phyloP scores from a whole-genome alignment of 495 filamentous ascomycete genomes.

The Penicillium tannophilum region DNA sequence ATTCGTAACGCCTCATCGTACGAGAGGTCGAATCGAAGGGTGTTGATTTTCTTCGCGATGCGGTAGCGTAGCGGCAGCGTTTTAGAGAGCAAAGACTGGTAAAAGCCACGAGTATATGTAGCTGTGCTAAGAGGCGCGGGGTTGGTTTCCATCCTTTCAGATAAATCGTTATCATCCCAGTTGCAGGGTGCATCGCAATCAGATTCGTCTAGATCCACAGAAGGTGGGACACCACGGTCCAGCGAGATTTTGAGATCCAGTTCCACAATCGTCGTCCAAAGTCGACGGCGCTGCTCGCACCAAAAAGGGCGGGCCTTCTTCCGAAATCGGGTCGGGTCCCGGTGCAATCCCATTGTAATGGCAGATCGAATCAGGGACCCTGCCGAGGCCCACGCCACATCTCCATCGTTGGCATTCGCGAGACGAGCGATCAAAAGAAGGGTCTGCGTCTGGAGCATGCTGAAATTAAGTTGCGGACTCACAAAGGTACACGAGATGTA shows the following conservation, averaged over 20 bases:
- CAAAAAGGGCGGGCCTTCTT: constrained; percentile 44
- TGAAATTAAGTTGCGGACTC: constrained; percentile 52
- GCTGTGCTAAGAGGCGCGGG: constrained; percentile 33
- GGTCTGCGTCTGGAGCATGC: constrained; percentile 56
- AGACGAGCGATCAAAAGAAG: constrained; percentile 58
- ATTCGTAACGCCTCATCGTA: constrained; percentile 55
- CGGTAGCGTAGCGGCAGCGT: constrained; percentile 51
- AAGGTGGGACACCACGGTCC: constrained; percentile 56
- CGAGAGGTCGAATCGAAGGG: constrained; percentile 46
- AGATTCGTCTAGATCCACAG: constrained; percentile 46
- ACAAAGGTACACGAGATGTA: constrained; percentile 57
- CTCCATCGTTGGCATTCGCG: constrained; percentile 50
- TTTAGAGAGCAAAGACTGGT: constrained; percentile 52
- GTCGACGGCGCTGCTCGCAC: constrained; percentile 56
- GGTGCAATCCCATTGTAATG: constrained; percentile 62
- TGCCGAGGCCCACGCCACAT: constrained; percentile 58
- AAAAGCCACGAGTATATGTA: constrained; percentile 51
- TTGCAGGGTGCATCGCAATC: constrained; percentile 58
- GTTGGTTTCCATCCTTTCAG: constrained; percentile 39
- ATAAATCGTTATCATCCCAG: constrained; percentile 57
- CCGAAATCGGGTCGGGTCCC: constrained; percentile 56
- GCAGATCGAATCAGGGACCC: constrained; percentile 58
- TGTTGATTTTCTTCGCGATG: constrained; percentile 52
- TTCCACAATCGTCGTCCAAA: constrained; percentile 67
- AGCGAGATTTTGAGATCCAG: constrained; percentile 58